Evolutionary conservation across 306 rosid species (phyloP), one percentile per base, ranked within the genome.

Genomic region (Quercus cerris): DNA sequence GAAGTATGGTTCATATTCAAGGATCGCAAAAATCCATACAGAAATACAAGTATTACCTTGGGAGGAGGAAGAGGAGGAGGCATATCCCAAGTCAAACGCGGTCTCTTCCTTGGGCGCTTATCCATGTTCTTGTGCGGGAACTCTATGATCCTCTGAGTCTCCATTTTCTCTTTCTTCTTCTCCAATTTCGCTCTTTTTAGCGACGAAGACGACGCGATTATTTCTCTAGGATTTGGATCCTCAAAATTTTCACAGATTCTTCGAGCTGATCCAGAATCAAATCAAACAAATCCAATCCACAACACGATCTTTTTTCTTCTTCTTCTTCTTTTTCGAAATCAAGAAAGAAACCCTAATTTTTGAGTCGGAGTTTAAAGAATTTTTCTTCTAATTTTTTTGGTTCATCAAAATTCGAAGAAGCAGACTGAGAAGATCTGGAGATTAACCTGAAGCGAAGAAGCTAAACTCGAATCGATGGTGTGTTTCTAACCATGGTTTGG

Each of bases 31-130:
- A 59, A n/a, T 20, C 10, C 2, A 12, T 7, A 33, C 7, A 62
- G 35, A 71, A 6, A 54, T 23, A 61, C 52, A 66, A 75, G 52
- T 70, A 11, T 46, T 15, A 90, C 97, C 97, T 83, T 84, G 7
- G 90, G 87, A 41, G 85, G 91, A 6, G 93, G 92, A 76, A 78
- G 81, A 73, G 87, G 88, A 51, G 88, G 97, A 2, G 93, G 91
- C 82, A 86, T 78, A 23, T 92, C 97, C 97, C 97, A 92, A 28
- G 93, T 81, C 72, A 92, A 85, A 70, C 97, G 91, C 73, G 90
- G 89, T 56, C 89, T 85, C 87, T 92, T 90, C 83, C 91, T 85
- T 5, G 97, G 95, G 18, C 95, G 89, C 86, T 89, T 92, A 58
- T 92, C 97, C 89, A 90, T 86, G 75, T 82, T 92, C 76, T 86